Evolutionary conservation across 2,329 filamentous ascomycete genomes (phyloP), one percentile per base, ranked within the genome.

Genomic region (Aspergillus sp.): DNA sequence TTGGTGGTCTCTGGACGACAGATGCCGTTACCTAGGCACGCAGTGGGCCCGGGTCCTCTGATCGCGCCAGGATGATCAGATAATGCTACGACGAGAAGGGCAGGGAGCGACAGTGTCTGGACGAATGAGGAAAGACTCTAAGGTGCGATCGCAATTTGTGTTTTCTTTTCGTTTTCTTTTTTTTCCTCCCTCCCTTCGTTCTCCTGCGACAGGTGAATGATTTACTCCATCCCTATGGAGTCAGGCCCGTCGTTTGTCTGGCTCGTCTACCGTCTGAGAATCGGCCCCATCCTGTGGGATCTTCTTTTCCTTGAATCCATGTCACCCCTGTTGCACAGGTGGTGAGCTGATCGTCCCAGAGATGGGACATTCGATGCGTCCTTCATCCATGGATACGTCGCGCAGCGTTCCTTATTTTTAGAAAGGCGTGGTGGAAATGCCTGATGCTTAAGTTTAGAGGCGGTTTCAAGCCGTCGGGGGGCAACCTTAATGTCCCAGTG

Each of bases 71-170:
- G 60, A 60, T 49, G 65, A 64, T 65, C 64, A 63, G 58, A 62
- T 60, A 61, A 59, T 64, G 19, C 38, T 53, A 49, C 57, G 54
- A 60, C 59, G 41, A 49, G 42, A 59, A 54, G 51, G 56, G 62
- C 62, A 57, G 56, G 47, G 62, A 65, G 55, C 50, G 57, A 55
- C 64, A 52, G 32, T 50, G 49, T 54, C 47, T 65, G 46, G 44
- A 63, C 64, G 19, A 56, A 59, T 53, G 42, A 48, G 61, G 64
- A 49, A 65, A 66, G 62, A 66, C 57, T 57, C 58, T 56, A 58
- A 55, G 56, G 62, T 61, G 51, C 53, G 63, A 66, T 67, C 61
- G 55, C 58, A 66, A 64, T 64, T 60, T 62, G 55, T 61, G 55
- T 50, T 40, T 36, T 25, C 14, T 36, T 21, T 32, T 29, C 25